These are phyloP conservation scores for Sporothrix schenckii DNA, from an alignment of 2,329 filamentous ascomycete species.

Conservation along the genomic window DNA sequence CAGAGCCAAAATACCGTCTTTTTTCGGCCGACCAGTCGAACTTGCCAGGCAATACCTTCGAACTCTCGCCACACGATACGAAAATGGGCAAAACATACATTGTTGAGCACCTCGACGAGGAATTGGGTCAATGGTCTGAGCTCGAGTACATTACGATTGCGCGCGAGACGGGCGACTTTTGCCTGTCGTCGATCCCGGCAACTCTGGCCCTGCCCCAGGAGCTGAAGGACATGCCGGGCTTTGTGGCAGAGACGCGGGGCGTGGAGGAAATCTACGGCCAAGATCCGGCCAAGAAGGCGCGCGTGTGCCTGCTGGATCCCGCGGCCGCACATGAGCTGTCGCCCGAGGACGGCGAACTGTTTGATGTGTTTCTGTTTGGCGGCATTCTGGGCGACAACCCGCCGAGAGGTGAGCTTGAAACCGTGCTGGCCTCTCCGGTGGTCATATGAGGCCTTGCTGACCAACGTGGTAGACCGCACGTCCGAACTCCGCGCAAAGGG, in stretches of 20 bases:
- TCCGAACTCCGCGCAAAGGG: constrained; percentile 95
- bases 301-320: constrained; percentile 32
- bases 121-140: constrained; percentile 90
- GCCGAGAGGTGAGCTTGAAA: constrained; percentile 69
- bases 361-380: constrained; percentile 93
- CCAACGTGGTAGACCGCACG: constrained; percentile 70
- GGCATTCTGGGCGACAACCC: constrained; percentile 96
- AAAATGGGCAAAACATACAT: constrained; percentile 72
- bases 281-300: constrained; percentile 57
- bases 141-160: constrained; percentile 91
- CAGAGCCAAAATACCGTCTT: neutral
- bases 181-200: constrained; percentile 77
- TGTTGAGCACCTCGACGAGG: constrained; percentile 94
- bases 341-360: constrained; percentile 78
- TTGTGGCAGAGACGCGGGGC: constrained; percentile 72
- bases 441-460: constrained; percentile 30
- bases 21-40: neutral
- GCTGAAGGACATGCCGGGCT: constrained; percentile 59
- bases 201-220: constrained; percentile 66
- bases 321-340: constrained; percentile 65
- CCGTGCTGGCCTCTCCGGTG: neutral
- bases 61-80: neutral
- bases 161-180: constrained; percentile 76
- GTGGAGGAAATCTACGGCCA: constrained; percentile 80
- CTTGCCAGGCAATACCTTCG: neutral